These are phyloP conservation scores for Mortierella hygrophila DNA, from an alignment of 192 early-diverging fungal species.

Conservation along the genomic window DNA sequence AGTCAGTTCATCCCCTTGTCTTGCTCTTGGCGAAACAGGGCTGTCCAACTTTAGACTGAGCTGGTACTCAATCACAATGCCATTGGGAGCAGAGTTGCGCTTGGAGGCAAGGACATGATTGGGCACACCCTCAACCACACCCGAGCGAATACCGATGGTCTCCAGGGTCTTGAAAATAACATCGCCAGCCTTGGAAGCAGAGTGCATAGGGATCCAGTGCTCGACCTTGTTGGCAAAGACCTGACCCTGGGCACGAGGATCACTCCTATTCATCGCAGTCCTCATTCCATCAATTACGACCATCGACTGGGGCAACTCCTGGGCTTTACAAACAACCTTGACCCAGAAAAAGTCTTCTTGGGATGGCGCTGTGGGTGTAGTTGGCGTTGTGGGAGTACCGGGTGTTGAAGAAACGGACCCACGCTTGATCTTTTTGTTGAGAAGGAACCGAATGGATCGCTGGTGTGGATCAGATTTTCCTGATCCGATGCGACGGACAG, in stretches of 20 bases:
- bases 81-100: conserved; percentile 23
- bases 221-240: conserved; percentile 29
- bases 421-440: conserved; percentile 63
- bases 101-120: conserved; percentile 30
- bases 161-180: conserved; percentile 61
- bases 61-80: conserved; percentile 47
- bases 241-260: conserved; percentile 33
- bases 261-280: conserved; percentile 25
- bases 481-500: conserved; percentile 36
- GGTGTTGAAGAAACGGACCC: conserved; percentile 35
- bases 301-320: conserved; percentile 41
- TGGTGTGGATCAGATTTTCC: conserved; percentile 39
- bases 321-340: conserved; percentile 36
- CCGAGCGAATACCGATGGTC: conserved; percentile 62
- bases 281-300: conserved; percentile 34
- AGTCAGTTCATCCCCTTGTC: conserved; percentile 38
- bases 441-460: conserved; percentile 60
- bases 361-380: conserved; percentile 35
- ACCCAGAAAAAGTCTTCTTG: conserved; percentile 55
- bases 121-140: conserved; percentile 58
- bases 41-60: conserved; percentile 26
- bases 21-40: conserved; percentile 18
- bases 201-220: conserved; percentile 57
- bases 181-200: conserved; percentile 59
- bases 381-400: conserved; percentile 45